These are phyloP conservation scores for Cutaneotrichosporon sp. DNA, from an alignment of 1,284 basidiomycete genomes.

Conservation along the genomic window DNA sequence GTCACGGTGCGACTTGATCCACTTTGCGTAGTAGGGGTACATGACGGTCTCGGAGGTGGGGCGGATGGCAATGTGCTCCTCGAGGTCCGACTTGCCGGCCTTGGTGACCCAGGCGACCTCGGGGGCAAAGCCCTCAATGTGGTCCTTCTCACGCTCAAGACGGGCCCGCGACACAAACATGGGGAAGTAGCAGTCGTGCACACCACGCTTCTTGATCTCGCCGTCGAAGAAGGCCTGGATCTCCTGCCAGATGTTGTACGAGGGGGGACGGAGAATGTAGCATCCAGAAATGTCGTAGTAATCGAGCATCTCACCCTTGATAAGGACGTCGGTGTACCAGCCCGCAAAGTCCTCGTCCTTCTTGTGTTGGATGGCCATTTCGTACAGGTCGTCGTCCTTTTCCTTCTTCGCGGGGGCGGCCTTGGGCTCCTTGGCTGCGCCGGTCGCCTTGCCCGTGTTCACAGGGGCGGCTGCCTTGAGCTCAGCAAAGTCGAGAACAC, in stretches of 20 bases:
- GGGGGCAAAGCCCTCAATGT: slow-evolving; percentile 99
- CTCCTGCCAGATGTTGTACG: slow-evolving; percentile 92
- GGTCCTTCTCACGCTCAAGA: slow-evolving; percentile 94
- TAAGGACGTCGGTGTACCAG: slow-evolving; percentile 93
- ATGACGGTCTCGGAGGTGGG: slow-evolving; percentile 97
- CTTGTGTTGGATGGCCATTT: slow-evolving; percentile 88
- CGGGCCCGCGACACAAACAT: slow-evolving; percentile 96
- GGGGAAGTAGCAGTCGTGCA: slow-evolving; percentile 98
- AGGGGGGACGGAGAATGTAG: slow-evolving; percentile 97
- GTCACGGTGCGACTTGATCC: slow-evolving; percentile 97
- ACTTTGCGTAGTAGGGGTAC: slow-evolving; percentile 98
- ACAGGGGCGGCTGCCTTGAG: slow-evolving; percentile 52
- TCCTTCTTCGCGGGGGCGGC: slow-evolving; percentile 23
- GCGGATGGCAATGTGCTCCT: slow-evolving; percentile 95
- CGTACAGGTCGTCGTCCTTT: slow-evolving; percentile 77
- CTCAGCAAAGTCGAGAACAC: slow-evolving; percentile 64
- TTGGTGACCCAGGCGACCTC: slow-evolving; percentile 99
- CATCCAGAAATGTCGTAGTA: slow-evolving; percentile 99
- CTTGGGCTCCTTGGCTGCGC: slow-evolving; percentile 20
- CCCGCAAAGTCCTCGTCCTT: slow-evolving; percentile 89
- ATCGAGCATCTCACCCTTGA: slow-evolving; percentile 98
- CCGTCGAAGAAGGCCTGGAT: slow-evolving; percentile 94
- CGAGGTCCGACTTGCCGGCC: slow-evolving; percentile 87
- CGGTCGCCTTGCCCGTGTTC: slow-evolving; percentile 11
- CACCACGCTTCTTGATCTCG: slow-evolving; percentile 88